These are phyloP conservation scores for Candolleomyces aberdarensis DNA, from an alignment of 768 basidiomycete genomes.

Conservation along the genomic window DNA sequence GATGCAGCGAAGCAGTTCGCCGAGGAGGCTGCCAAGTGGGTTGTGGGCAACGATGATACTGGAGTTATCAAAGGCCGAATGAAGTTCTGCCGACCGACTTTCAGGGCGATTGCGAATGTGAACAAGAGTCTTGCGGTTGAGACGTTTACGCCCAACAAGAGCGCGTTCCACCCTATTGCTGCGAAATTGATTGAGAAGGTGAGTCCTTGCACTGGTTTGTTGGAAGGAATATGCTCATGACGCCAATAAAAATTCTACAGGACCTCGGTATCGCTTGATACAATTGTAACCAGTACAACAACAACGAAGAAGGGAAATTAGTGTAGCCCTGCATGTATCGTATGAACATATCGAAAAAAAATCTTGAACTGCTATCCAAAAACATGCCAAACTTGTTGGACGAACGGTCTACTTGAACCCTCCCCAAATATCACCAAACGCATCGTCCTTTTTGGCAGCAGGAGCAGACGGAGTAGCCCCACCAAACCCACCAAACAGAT, in stretches of 20 bases:
- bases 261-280: conserved; percentile 6
- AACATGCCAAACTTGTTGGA: no score
- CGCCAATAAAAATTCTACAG: conserved; percentile 34
- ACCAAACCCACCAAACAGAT: background rate
- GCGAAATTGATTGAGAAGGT: conserved; percentile 76
- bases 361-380: no score
- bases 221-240: background rate
- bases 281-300: no score
- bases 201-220: background rate
- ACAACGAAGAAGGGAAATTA: no score
- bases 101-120: conserved; percentile 52
- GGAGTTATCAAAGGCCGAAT: conserved; percentile 73
- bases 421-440: conserved; percentile 82
- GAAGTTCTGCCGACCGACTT: conserved; percentile 79
- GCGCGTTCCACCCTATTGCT: conserved; percentile 75
- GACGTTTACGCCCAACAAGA: conserved; percentile 45
- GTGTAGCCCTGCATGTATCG: no score
- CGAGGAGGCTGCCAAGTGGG: conserved; percentile 58
- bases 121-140: conserved; percentile 49
- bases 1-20: conserved; percentile 51
- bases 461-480: background rate
- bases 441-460: conserved; percentile 63
- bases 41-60: conserved; percentile 59
- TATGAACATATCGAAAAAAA: no score
- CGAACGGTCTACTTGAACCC: conserved; percentile 58